Percentiles rank a stretch among this genome's conserved stretches.
Evolutionary conservation across 768 basidiomycete species (phyloP).

Genomic region (Lanmaoa pseudosensibilis): DNA sequence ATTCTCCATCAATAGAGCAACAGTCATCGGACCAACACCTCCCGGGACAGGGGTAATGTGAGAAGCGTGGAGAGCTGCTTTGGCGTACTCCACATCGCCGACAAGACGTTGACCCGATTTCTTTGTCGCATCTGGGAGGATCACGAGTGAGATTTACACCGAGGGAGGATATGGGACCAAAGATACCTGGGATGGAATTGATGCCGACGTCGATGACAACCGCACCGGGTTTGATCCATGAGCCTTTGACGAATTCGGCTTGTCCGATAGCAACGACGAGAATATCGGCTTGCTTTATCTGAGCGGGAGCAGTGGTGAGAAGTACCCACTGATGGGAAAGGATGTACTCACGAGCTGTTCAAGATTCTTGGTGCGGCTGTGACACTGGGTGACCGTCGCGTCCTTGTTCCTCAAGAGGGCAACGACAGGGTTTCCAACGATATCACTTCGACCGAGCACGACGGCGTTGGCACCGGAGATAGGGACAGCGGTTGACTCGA

Average conservation of each 20-base stretch:
- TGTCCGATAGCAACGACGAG: slow-evolving; percentile 97
- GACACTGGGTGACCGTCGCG: slow-evolving; percentile 97
- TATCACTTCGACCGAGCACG: slow-evolving; percentile 95
- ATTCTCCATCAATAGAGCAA: slow-evolving; percentile 97
- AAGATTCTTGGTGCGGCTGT: slow-evolving; percentile 84
- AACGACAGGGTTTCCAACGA: slow-evolving; percentile 94
- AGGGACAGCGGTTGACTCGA: slow-evolving; percentile 81
- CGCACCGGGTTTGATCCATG: slow-evolving; percentile 94
- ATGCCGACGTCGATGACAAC: slow-evolving; percentile 98
- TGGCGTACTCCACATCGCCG: slow-evolving; percentile 88
- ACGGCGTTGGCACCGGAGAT: slow-evolving; percentile 82
- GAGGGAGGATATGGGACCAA: background rate
- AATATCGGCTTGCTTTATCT: slow-evolving; percentile 88
- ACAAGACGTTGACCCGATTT: slow-evolving; percentile 95
- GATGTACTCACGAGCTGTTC: slow-evolving; percentile 62
- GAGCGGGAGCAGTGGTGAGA: slow-evolving; percentile 4
- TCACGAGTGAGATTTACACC: background rate
- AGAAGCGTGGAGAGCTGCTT: slow-evolving; percentile 77
- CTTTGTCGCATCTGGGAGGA: slow-evolving; percentile 69
- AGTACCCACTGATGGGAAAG: slow-evolving; percentile 8
- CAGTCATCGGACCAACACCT: slow-evolving; percentile 99
- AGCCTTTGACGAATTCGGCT: slow-evolving; percentile 85
- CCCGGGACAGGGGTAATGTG: slow-evolving; percentile 97
- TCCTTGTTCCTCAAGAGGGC: slow-evolving; percentile 87
- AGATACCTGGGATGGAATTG: slow-evolving; percentile 86